Evolutionary conservation across 164 flowering plant genomes (phyloP).

Genomic region (Aristolochia contorta): DNA sequence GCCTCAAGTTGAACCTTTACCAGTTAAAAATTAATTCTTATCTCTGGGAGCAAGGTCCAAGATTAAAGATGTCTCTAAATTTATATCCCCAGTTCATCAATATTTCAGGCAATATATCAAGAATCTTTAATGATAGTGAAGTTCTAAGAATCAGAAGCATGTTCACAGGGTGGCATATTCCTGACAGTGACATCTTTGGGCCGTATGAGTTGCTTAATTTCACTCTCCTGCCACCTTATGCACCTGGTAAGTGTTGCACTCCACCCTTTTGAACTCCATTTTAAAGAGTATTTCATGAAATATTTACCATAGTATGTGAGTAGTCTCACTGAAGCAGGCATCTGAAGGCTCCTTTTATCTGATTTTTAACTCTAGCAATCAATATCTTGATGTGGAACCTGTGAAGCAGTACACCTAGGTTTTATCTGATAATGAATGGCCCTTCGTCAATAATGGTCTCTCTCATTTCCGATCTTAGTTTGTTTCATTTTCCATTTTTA

Average conservation of each 20-base stretch:
- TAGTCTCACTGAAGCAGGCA: too few species aligned
- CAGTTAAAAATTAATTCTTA: conserved; percentile 41
- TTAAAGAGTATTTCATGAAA: background rate
- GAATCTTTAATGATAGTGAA: conserved; percentile 52
- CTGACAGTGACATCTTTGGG: conserved; percentile 55
- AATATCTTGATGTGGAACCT: too few species aligned
- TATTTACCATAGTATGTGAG: background rate
- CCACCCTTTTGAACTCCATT: background rate
- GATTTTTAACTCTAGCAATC: too few species aligned
- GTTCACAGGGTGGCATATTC: conserved; percentile 66
- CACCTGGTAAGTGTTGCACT: conserved; percentile 34
- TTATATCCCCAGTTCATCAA: conserved; percentile 43
- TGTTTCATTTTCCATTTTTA: background rate
- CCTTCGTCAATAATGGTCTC: too few species aligned
- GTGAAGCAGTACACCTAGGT: too few species aligned
- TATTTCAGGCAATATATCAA: conserved; percentile 1
- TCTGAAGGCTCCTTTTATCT: too few species aligned
- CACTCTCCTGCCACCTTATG: conserved; percentile 45
- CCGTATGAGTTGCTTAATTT: conserved; percentile 71
- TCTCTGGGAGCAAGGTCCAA: conserved; percentile 67
- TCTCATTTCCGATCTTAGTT: too few species aligned
- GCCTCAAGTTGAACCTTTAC: conserved; percentile 36
- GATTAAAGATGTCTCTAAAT: conserved; percentile 57
- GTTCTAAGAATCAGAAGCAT: conserved; percentile 34
- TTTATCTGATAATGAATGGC: too few species aligned